A percentile compares a stretch with the other conserved stretches of the same genome.
These are phyloP conservation scores for Exophiala spinifera DNA, from an alignment of 2,329 filamentous ascomycete species.

Conservation along the genomic window DNA sequence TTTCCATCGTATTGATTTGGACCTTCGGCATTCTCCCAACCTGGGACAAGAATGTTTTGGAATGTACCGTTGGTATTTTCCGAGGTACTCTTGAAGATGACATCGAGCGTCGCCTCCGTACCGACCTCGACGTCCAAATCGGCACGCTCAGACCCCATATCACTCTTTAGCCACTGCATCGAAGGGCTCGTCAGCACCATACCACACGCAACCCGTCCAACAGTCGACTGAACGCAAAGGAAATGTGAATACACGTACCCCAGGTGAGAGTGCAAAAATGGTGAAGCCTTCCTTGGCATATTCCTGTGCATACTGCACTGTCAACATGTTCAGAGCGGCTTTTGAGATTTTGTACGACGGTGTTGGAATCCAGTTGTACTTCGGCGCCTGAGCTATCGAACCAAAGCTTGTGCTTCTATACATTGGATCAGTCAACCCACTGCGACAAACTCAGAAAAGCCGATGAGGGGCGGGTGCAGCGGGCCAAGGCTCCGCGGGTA, in stretches of 20 bases:
- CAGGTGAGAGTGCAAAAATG: slow-evolving; percentile 44
- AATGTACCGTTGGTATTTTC: slow-evolving; percentile 49
- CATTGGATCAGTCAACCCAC: not conserved
- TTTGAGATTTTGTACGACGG: slow-evolving; percentile 49
- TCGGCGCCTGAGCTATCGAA: slow-evolving; percentile 36
- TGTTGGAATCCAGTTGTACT: slow-evolving; percentile 26
- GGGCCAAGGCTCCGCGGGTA: not conserved
- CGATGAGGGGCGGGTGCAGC: not conserved
- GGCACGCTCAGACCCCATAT: slow-evolving; percentile 41
- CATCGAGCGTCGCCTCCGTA: slow-evolving; percentile 39
- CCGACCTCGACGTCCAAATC: slow-evolving; percentile 44
- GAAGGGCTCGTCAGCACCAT: not conserved
- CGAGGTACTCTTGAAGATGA: slow-evolving; percentile 43
- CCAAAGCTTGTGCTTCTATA: slow-evolving; percentile 40
- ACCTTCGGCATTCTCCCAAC: slow-evolving; percentile 35
- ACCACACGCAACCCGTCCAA: not conserved
- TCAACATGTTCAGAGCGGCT: slow-evolving; percentile 49
- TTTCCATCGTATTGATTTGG: slow-evolving; percentile 41
- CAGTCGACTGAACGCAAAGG: too few species aligned
- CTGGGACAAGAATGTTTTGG: slow-evolving; percentile 39
- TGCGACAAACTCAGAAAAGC: not conserved
- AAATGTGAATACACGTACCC: slow-evolving; percentile 35
- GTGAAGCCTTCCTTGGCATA: slow-evolving; percentile 43
- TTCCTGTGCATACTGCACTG: slow-evolving; percentile 41
- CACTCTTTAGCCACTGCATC: slow-evolving; percentile 46